Percentiles rank a stretch among this genome's conserved stretches.
Evolutionary conservation across 1,284 basidiomycete species (phyloP).

Genomic region (Mycena sp.): DNA sequence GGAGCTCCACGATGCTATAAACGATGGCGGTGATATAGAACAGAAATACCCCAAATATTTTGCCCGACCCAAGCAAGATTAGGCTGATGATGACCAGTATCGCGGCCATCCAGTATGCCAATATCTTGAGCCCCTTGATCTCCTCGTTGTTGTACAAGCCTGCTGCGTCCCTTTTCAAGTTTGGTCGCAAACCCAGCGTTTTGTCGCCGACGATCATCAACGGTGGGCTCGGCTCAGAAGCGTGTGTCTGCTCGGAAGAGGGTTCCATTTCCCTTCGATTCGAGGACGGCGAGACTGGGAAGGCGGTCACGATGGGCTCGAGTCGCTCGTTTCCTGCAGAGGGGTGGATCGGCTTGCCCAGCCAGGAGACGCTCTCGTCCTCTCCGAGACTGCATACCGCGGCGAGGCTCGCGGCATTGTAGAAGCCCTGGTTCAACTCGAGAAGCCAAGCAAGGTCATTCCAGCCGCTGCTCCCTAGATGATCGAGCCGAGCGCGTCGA

Average conservation of each 20-base stretch:
- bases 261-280: too few relatives aligned
- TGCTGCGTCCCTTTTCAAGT: too few relatives aligned
- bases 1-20: background rate
- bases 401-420: slow-evolving; percentile 35
- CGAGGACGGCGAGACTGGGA: slow-evolving; percentile 34
- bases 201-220: too few relatives aligned
- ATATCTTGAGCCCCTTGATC: background rate
- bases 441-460: slow-evolving; percentile 32
- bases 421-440: slow-evolving; percentile 39
- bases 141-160: background rate
- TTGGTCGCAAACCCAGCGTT: too few relatives aligned
- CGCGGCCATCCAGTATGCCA: background rate
- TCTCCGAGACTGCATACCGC: slow-evolving; percentile 30
- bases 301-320: too few relatives aligned
- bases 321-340: slow-evolving; percentile 32
- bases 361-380: slow-evolving; percentile 22
- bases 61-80: too few relatives aligned
- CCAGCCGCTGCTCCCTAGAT: slow-evolving; percentile 1
- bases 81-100: background rate
- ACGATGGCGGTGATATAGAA: background rate
- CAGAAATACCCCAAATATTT: too few relatives aligned
- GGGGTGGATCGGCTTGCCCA: slow-evolving; percentile 33
- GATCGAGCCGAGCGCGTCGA: too few relatives aligned
- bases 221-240: too few relatives aligned
- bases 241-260: too few relatives aligned